phyloP scores from a whole-genome alignment of 306 rosid genomes.

The Hippophae tibetana region DNA sequence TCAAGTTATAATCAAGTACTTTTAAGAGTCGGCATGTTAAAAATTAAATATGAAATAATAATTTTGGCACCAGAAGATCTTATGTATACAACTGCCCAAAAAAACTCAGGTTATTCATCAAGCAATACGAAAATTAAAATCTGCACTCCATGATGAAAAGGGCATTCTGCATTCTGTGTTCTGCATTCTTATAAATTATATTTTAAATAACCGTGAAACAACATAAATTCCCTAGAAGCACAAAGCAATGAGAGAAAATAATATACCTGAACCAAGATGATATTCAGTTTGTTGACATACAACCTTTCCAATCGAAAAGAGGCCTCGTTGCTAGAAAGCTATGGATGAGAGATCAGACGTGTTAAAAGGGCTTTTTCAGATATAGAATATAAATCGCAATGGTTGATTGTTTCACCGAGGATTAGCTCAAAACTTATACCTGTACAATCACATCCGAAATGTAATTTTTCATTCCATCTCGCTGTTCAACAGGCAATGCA shows the following conservation, averaged over 20 bases:
- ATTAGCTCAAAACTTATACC: constrained; percentile 29
- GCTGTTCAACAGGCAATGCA: constrained; percentile 92
- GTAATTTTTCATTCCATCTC: constrained; percentile 98
- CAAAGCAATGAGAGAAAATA: neutral
- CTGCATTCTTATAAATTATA: neutral
- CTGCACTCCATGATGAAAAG: neutral
- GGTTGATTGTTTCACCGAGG: no score
- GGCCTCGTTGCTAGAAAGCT: constrained; percentile 86
- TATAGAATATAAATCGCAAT: neutral
- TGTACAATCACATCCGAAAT: constrained; percentile 93
- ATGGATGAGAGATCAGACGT: constrained; percentile 11
- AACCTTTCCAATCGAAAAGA: constrained; percentile 82
- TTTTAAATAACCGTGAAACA: no score
- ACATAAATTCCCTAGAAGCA: neutral
- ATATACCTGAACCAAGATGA: constrained; percentile 91
- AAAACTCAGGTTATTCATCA: neutral
- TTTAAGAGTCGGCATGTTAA: neutral
- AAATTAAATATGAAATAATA: neutral
- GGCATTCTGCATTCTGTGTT: neutral
- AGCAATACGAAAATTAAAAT: neutral
- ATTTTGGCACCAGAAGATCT: neutral
- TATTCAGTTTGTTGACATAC: constrained; percentile 96
- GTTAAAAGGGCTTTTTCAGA: neutral
- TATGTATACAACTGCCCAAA: neutral
- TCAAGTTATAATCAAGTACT: neutral